phyloP scores from a whole-genome alignment of 202 grass and related monocot species.

The Bolboschoenoplectus hybrid region DNA sequence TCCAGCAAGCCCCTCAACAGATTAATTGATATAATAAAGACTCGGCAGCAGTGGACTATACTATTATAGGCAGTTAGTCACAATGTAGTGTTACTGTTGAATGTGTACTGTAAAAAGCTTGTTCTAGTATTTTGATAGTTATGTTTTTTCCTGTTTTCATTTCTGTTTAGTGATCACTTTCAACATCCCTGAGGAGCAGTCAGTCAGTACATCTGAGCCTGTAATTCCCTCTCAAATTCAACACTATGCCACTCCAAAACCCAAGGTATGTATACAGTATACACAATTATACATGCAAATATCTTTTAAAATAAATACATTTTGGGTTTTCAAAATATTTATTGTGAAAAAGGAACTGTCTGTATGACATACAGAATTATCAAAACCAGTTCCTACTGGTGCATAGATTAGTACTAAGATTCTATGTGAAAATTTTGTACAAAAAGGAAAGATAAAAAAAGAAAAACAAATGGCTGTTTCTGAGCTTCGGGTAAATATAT shows the following conservation, averaged over 20 bases:
- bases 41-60: background rate
- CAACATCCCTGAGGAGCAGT: conserved; percentile 24
- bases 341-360: background rate
- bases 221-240: conserved; percentile 18
- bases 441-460: background rate
- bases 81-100: background rate
- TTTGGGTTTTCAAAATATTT: background rate
- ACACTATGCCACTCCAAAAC: conserved; percentile 13
- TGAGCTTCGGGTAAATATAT: background rate
- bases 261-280: conserved; percentile 35
- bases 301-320: background rate
- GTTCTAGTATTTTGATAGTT: background rate
- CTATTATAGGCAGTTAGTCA: background rate
- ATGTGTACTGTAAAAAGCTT: background rate
- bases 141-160: background rate
- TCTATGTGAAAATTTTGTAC: background rate
- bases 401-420: background rate
- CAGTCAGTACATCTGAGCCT: conserved; percentile 21
- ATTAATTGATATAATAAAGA: conserved; percentile 14
- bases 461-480: background rate
- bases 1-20: background rate
- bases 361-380: background rate
- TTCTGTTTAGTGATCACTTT: conserved; percentile 37
- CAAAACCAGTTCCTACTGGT: background rate
- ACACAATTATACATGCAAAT: conserved; percentile 13